Base-by-base conservation (phyloP, 1,284 basidiomycete species). In the Puccinia hordei region DNA sequence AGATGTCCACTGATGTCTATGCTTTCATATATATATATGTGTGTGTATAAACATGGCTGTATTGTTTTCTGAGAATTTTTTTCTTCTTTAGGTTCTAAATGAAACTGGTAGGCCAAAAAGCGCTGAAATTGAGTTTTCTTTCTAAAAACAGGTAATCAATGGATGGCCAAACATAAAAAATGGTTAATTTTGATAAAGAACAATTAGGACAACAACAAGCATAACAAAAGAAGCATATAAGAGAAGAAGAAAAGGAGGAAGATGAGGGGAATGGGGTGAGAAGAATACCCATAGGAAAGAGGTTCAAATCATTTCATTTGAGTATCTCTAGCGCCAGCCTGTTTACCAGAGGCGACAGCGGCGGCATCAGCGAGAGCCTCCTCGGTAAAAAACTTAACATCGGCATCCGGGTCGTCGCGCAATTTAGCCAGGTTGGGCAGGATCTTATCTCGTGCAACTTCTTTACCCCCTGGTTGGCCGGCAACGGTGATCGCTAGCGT, bases 391-490 rank as follows among this genome's bases (percentile, higher is more conserved):
- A 86, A 98, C 84, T 94, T 90, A 80, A 99, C 97, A 87, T 99
- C 97, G 15, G 95, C 94, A 86, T 99, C 97, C 73, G 88, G 87
- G 86, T 99, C 97, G 83, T 91, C 91, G 87, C 93, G 92, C 86
- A 96, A 90, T 84, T 92, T 92, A 83, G 95, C 92, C 83, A 99
- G 87, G 19, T 90, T 90, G 35, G 95, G 94, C 27, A 93, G 85
- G 83, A 98, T 90, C 86, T 90, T 90, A 83, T 91, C 88, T 83
- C 89, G 88, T 63, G 92, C 89, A 79, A 96, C 89, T 83, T 91
- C 90, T 81, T 89, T 89, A 12, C 95, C 95, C 81, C 93, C 93
- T 2, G 90, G 87, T 44, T 87, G 86, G 41, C 88, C 88, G 35
- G 86, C 90, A 81, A 94, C 91, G 0, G 92, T 90, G 24, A 87